Conservation (phyloP, 2,329 filamentous ascomycete genomes). For the Lasiodiplodia gonubiensis region DNA sequence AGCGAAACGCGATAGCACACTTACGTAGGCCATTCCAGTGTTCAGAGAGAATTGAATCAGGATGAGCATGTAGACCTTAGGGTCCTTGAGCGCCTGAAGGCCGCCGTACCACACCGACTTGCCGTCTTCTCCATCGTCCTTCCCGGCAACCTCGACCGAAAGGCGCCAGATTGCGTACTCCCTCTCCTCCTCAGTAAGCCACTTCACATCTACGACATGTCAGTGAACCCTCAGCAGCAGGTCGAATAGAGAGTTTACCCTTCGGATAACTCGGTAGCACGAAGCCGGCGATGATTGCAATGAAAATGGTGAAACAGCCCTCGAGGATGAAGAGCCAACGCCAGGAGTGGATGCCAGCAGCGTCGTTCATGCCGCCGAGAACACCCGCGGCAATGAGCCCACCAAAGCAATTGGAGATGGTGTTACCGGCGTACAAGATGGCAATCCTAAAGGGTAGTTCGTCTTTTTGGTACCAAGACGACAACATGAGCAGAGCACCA, state of each 20-base stretch:
- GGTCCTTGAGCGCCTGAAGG: conserved; percentile 64
- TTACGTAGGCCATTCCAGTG: conserved; percentile 63
- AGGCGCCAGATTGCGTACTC: conserved; percentile 54
- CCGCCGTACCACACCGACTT: conserved; percentile 60
- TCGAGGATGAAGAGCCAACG: conserved; percentile 45
- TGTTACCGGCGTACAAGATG: conserved; percentile 58
- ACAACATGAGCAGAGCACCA: conserved; percentile 57
- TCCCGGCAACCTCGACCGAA: conserved; percentile 64
- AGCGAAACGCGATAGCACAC: neutral
- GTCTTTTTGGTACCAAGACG: conserved; percentile 60
- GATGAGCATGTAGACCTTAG: conserved; percentile 70
- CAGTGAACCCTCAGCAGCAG: conserved; percentile 33
- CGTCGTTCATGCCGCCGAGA: conserved; percentile 45
- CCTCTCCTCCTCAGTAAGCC: conserved; percentile 42
- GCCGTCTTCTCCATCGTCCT: conserved; percentile 60
- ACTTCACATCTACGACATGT: conserved; percentile 61
- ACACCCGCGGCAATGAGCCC: conserved; percentile 61
- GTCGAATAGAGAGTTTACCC: conserved; percentile 8
- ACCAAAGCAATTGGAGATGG: conserved; percentile 59
- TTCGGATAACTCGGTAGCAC: conserved; percentile 47
- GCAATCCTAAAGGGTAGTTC: conserved; percentile 58
- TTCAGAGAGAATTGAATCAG: conserved; percentile 46
- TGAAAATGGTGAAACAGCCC: conserved; percentile 43
- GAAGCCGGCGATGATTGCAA: conserved; percentile 43
- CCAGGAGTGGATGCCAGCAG: conserved; percentile 43